A percentile compares a stretch with the other conserved stretches of the same genome.
phyloP scores from a whole-genome alignment of 805 yeast species.

The Saccharomycopsis lassenensis region DNA sequence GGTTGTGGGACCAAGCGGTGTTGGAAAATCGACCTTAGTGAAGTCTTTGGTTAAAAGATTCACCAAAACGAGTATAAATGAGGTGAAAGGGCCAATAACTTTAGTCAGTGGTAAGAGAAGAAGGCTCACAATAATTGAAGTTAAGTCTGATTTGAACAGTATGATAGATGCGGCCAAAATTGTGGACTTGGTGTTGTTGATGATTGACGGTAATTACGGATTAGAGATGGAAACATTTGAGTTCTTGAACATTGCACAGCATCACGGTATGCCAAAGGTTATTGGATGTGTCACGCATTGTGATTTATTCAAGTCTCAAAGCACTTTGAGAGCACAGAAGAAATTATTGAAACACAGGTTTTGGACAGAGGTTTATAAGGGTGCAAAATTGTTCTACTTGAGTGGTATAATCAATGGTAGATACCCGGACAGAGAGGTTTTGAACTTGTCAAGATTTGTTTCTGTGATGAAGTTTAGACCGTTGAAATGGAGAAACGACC shows the following conservation, averaged over 20 bases:
- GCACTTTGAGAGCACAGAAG: constrained; percentile 84
- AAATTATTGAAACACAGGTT: constrained; percentile 86
- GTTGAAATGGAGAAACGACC: constrained; percentile 98
- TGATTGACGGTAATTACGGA: constrained; percentile 96
- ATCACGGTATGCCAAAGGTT: constrained; percentile 98
- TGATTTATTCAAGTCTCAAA: constrained; percentile 82
- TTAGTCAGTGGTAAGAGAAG: constrained; percentile 93
- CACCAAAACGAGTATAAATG: constrained; percentile 76
- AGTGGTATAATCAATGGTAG: constrained; percentile 96
- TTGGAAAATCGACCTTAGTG: constrained; percentile 91
- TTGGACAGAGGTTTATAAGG: constrained; percentile 98
- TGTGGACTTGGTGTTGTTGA: constrained; percentile 79
- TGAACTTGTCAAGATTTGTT: constrained; percentile 83
- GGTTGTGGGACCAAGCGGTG: constrained; percentile 98
- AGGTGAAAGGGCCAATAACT: constrained; percentile 91
- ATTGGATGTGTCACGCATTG: constrained; percentile 92
- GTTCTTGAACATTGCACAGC: constrained; percentile 88
- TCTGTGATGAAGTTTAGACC: constrained; percentile 98
- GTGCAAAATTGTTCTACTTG: constrained; percentile 89
- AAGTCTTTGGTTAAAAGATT: constrained; percentile 79
- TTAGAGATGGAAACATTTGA: constrained; percentile 99
- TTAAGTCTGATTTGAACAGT: constrained; percentile 82
- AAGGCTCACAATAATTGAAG: constrained; percentile 86
- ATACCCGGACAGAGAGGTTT: constrained; percentile 92
- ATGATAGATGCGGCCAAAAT: constrained; percentile 95